Base-by-base conservation (phyloP, 192 early-diverging fungal genomes). In the Obelidium mucronatum region DNA sequence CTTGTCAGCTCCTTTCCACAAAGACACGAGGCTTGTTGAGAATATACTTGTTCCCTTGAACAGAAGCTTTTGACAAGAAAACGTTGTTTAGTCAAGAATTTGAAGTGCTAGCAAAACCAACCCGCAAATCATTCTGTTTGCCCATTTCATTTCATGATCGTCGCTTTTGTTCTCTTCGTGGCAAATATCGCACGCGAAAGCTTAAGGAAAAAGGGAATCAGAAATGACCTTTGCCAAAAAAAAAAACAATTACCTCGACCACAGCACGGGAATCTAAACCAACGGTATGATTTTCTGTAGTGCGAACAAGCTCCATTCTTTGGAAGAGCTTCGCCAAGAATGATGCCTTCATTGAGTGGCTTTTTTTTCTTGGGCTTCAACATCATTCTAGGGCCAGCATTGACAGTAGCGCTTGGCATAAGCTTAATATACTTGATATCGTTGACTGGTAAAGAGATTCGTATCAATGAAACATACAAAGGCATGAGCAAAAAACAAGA, bases 241-340 rank as follows among this genome's bases (percentile, higher is more conserved):
- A n/a, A n/a, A n/a, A n/a, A n/a, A n/a, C n/a, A n/a, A 24, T 39
- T 3, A 61, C 52, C 67, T 77, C 90, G 93, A 63, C 87, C 88
- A 75, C 96, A 97, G 85, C 96, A 97, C 0, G 94, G 91, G 78
- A 97, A 97, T 24, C 96, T 88, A 82, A 97, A 93, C 94, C 94
- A 97, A 28, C 96, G 86, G 48, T 90, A 90, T 26, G 93, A 94
- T 79, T 92, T 93, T n/a, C 86, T 77, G 79, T 94, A 97, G 65
- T 97, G 95, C 58, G 86, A 82, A 81, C 96, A 97, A 0, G 92
- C 81, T 1, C 96, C 95, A 61, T 92, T 90, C 42, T 92, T 73
- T 0, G 94, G 92, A 34, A 96, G 82, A 19, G 94, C 90, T 73
- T 85, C 83, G 3, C 94, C 94, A 0, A 93, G 84, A 19, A 91